Percentiles rank a stretch among this genome's conserved stretches.
phyloP scores from a whole-genome alignment of 2,329 filamentous ascomycete genomes.

The Colletotrichum sojae region DNA sequence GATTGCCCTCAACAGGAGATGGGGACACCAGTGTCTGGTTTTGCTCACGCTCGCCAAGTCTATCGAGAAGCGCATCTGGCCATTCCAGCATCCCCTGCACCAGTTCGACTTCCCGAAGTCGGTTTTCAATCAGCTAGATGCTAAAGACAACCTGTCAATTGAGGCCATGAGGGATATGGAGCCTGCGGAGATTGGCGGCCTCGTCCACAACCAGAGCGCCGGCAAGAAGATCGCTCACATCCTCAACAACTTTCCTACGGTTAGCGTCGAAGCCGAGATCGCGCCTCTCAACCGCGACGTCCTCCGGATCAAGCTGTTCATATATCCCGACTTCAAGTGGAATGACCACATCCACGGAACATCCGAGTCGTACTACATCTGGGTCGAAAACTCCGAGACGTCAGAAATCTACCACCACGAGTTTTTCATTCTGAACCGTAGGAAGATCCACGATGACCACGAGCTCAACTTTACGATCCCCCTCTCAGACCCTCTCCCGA shows the following conservation, averaged over 20 bases:
- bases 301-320: constrained; percentile 86
- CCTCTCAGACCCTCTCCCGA: constrained; percentile 90
- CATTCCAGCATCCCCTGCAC: constrained; percentile 92
- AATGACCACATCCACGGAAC: constrained; percentile 94
- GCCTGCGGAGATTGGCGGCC: constrained; percentile 85
- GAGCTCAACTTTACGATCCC: constrained; percentile 99
- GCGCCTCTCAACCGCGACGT: constrained; percentile 96
- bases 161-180: constrained; percentile 95
- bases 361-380: constrained; percentile 97
- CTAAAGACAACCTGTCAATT: constrained; percentile 82
- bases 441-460: constrained; percentile 94
- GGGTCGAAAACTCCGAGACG: constrained; percentile 98
- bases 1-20: constrained; percentile 94
- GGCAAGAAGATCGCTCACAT: constrained; percentile 86
- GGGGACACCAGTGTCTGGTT: constrained; percentile 96
- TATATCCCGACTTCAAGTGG: constrained; percentile 94
- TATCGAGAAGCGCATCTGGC: constrained; percentile 96
- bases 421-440: constrained; percentile 92
- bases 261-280: constrained; percentile 93
- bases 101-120: constrained; percentile 93
- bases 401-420: constrained; percentile 98
- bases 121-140: constrained; percentile 86
- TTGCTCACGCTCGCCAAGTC: constrained; percentile 94
- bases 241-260: constrained; percentile 90
- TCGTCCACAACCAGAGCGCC: constrained; percentile 93